These are phyloP conservation scores for Tanacetum coccineum DNA, from an alignment of 129 eudicot genomes.

Conservation along the genomic window DNA sequence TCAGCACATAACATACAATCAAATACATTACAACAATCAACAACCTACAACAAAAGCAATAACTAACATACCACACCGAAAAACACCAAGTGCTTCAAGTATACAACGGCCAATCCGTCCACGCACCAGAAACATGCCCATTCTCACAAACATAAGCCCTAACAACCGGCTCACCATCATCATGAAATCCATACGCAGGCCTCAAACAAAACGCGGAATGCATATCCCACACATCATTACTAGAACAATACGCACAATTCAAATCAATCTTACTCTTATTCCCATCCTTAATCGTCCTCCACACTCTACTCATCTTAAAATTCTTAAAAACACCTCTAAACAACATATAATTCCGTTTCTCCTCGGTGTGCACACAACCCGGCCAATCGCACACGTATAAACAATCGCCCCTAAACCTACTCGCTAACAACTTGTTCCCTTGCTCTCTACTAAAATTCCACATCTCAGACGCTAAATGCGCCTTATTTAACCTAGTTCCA, in stretches of 20 bases:
- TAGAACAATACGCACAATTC: conserved; percentile 67
- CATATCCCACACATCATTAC: conserved; percentile 77
- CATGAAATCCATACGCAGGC: conserved; percentile 86
- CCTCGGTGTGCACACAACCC: conserved; percentile 82
- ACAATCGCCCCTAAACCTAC: conserved; percentile 86
- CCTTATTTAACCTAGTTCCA: no score
- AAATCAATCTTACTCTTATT: conserved; percentile 50
- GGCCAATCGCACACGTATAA: conserved; percentile 96
- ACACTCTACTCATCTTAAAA: conserved; percentile 75
- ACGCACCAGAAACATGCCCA: conserved; percentile 97
- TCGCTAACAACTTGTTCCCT: conserved; percentile 81
- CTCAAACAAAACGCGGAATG: conserved; percentile 91
- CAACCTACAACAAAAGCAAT: conserved; percentile 13
- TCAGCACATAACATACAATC: conserved; percentile 8
- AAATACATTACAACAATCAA: conserved; percentile 11
- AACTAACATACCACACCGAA: conserved; percentile 8
- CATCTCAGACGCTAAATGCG: conserved; percentile 74
- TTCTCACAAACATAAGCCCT: conserved; percentile 95
- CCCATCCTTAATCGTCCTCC: no score
- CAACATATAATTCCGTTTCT: conserved; percentile 85
- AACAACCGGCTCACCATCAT: conserved; percentile 93
- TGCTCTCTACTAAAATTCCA: conserved; percentile 88
- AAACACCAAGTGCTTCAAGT: conserved; percentile 32
- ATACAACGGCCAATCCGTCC: conserved; percentile 93
- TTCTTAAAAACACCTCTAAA: conserved; percentile 85